Percentiles rank a stretch among this genome's conserved stretches.
phyloP scores from a whole-genome alignment of 768 basidiomycete species.

The Cytidiella melzeri region DNA sequence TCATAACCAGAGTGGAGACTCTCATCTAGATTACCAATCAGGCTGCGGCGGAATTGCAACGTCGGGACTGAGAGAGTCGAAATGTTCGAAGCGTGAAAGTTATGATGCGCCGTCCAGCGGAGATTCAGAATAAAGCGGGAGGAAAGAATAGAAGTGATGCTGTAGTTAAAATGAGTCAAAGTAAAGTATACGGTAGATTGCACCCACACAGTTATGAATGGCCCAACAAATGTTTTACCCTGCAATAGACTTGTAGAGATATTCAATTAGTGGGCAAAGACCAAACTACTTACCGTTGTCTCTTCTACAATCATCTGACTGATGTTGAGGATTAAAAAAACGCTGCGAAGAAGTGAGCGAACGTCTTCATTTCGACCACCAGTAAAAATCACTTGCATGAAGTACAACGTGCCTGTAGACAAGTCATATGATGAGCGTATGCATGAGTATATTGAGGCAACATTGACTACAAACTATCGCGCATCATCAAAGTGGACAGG shows the following conservation, averaged over 20 bases:
- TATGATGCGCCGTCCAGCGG: background rate
- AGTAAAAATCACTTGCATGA: background rate
- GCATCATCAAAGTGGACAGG: background rate
- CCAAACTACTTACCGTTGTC: slow-evolving; percentile 1
- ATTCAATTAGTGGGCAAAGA: too few species aligned
- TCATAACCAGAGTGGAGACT: too few species aligned
- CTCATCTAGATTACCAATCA: too few species aligned
- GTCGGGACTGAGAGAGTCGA: too few species aligned
- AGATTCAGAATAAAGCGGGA: slow-evolving; percentile 3
- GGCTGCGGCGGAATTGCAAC: too few species aligned
- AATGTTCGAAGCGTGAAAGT: too few species aligned
- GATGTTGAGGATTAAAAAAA: background rate
- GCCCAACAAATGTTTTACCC: background rate
- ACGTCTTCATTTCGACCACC: background rate
- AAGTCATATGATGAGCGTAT: too few species aligned
- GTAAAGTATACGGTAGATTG: background rate
- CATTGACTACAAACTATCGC: background rate
- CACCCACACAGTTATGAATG: slow-evolving; percentile 2
- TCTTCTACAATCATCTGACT: background rate
- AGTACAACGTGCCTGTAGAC: slow-evolving; percentile 1
- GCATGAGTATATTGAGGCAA: background rate
- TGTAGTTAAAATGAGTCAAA: background rate
- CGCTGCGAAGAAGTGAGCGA: background rate
- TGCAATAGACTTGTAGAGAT: background rate
- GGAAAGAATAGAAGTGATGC: background rate